Evolutionary conservation across 2,329 filamentous ascomycete genomes (phyloP), one percentile per base, ranked within the genome.

Genomic region (Cladosporium sphaerospermum): DNA sequence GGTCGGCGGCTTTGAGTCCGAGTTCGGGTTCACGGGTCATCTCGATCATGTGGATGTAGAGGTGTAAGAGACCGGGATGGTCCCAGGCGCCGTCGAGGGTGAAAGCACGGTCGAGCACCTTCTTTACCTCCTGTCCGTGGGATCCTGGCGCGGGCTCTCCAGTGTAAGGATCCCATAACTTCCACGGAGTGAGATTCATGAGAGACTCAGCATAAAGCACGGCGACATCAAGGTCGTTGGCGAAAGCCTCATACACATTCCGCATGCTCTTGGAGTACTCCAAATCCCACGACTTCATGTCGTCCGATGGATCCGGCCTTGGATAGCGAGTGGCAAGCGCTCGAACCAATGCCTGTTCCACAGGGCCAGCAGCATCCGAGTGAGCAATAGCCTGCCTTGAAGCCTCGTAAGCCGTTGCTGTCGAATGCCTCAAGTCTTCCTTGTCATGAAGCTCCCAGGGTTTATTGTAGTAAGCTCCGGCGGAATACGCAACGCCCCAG

Each of bases 391-490:
- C 82, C 52, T 75, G 62, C 53, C 64, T 52, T 54, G 75, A 71
- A 0, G 78, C 77, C 11, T 65, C 53, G 52, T 76, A 72, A 4
- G 79, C 79, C 31, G 72, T 70, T 7, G 33, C 42, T 18, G 40
- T 34, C 13, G 48, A 51, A 11, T 13, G n/a, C 39, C 70, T 63
- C 6, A 85, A 71, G 58, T 90, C 86, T 0, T 74, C 68, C 1
- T 75, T 69, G 51, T 86, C 84, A 58, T 90, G 89, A 19, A 81
- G 75, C 28, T 81, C 78, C 88, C 88, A 90, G 0, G 86, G 83
- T 62, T 90, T 89, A 71, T 91, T 88, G 67, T 87, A 85, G 63
- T 92, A 90, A 3, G 88, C 87, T 0, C 87, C 88, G 0, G 87
- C 70, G 1, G 83, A 75, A 64, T 86, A 90, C 0, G 87, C 83